Conservation (phyloP, 371 early-diverging fungal species). For the Nematocida sp. region DNA sequence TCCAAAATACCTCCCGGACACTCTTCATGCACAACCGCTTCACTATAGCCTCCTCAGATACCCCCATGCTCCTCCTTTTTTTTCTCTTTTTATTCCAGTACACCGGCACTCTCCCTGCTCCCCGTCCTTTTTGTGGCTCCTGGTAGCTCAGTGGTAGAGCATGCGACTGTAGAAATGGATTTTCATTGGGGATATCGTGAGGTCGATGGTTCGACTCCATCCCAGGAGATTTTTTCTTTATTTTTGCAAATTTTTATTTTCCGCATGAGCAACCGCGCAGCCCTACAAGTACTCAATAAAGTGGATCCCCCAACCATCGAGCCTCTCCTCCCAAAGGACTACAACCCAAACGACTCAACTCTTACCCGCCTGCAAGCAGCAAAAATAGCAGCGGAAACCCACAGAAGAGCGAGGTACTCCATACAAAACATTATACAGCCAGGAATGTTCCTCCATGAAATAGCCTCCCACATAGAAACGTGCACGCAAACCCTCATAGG, state of each 20-base stretch:
- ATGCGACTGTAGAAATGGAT: conserved; percentile 66
- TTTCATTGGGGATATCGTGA: conserved; percentile 61
- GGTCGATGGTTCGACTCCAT: conserved; percentile 68
- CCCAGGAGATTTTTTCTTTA: conserved; percentile 65
- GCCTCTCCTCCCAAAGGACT: neutral
- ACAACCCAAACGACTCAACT: neutral
- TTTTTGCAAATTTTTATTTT: conserved; percentile 13
- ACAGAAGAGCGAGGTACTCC: conserved; percentile 73
- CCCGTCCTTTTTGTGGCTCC: conserved; percentile 46
- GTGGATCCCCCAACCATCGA: conserved; percentile 6
- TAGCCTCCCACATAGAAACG: conserved; percentile 86
- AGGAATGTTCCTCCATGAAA: conserved; percentile 86
- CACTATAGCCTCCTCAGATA: conserved; percentile 10
- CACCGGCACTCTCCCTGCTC: neutral
- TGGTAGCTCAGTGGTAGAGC: conserved; percentile 67
- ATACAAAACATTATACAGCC: conserved; percentile 79
- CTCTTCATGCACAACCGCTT: neutral
- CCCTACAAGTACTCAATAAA: conserved; percentile 1
- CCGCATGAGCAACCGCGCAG: neutral
- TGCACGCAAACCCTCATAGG: conserved; percentile 81
- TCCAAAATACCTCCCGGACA: neutral
- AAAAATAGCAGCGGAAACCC: conserved; percentile 69
- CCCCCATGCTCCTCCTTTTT: conserved; percentile 7
- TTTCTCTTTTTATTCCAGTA: conserved; percentile 4
- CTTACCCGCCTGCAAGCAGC: conserved; percentile 60